Conservation (phyloP, 106 monocot genomes). For the Allium fistulosum region DNA sequence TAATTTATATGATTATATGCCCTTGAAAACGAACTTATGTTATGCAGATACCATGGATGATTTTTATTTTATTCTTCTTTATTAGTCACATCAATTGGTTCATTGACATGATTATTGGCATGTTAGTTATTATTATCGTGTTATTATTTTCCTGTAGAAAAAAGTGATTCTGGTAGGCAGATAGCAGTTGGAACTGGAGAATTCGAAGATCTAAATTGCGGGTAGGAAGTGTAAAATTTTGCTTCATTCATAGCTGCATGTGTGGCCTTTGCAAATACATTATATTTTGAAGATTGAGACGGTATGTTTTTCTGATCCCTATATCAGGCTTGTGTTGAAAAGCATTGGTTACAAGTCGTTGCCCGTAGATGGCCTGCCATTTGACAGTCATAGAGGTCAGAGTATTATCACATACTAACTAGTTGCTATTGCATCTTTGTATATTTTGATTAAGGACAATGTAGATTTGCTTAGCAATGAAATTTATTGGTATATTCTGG, state of each 20-base stretch:
- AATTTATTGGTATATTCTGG: no score
- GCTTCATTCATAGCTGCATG: not conserved
- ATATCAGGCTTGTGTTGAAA: conserved; percentile 75
- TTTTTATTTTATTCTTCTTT: not conserved
- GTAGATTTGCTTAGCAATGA: no score
- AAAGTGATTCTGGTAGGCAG: conserved; percentile 44
- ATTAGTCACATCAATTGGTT: no score
- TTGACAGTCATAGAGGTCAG: conserved; percentile 73
- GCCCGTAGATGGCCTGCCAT: conserved; percentile 78
- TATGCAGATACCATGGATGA: not conserved
- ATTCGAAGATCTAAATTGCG: conserved; percentile 49
- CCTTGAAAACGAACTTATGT: not conserved
- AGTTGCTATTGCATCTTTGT: not conserved
- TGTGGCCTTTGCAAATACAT: not conserved
- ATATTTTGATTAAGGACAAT: not conserved
- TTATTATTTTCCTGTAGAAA: conserved; percentile 35
- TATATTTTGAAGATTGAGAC: not conserved
- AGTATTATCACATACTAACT: not conserved
- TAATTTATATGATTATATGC: not conserved
- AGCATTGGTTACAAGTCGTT: conserved; percentile 97
- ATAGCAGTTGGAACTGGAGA: conserved; percentile 71
- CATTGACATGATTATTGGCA: not conserved
- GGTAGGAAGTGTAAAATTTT: conserved; percentile 22
- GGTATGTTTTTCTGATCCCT: not conserved
- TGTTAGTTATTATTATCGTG: not conserved